A percentile compares a stretch with the other conserved stretches of the same genome.
phyloP scores from a whole-genome alignment of 495 filamentous ascomycete genomes.

The Schizothecium vesticola region DNA sequence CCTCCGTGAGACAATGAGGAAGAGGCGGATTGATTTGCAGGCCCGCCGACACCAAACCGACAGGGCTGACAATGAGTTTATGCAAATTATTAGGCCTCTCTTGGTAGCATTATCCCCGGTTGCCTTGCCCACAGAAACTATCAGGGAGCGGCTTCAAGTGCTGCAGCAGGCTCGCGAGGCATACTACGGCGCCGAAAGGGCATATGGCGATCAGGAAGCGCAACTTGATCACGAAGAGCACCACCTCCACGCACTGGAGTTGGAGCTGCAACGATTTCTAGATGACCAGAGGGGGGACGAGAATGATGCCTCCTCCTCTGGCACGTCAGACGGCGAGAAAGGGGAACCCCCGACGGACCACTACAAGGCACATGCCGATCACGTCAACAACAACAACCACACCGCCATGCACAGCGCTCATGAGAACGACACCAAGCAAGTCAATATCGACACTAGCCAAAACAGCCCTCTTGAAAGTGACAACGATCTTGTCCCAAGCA shows the following conservation, averaged over 20 bases:
- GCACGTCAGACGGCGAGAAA: neutral
- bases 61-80: constrained; percentile 24
- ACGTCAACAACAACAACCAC: no score
- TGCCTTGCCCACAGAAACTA: neutral
- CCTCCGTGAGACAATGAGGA: constrained; percentile 12
- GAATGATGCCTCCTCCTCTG: neutral
- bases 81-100: constrained; percentile 18
- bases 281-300: neutral
- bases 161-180: constrained; percentile 24
- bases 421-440: neutral
- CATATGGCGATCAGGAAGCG: constrained; percentile 21
- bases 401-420: no score
- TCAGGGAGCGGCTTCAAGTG: constrained; percentile 15
- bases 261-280: constrained; percentile 13
- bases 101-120: constrained; percentile 10
- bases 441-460: no score
- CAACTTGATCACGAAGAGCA: constrained; percentile 20
- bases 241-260: constrained; percentile 19
- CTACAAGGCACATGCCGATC: no score
- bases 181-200: constrained; percentile 21
- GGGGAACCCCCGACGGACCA: neutral
- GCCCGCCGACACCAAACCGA: constrained; percentile 16
- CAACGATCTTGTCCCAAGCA: no score
- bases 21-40: constrained; percentile 19
- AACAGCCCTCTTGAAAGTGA: no score